Percentiles rank a stretch among this genome's conserved stretches.
These are phyloP conservation scores for Aspergillus vadensis DNA, from an alignment of 2,329 filamentous ascomycete species.

Conservation along the genomic window DNA sequence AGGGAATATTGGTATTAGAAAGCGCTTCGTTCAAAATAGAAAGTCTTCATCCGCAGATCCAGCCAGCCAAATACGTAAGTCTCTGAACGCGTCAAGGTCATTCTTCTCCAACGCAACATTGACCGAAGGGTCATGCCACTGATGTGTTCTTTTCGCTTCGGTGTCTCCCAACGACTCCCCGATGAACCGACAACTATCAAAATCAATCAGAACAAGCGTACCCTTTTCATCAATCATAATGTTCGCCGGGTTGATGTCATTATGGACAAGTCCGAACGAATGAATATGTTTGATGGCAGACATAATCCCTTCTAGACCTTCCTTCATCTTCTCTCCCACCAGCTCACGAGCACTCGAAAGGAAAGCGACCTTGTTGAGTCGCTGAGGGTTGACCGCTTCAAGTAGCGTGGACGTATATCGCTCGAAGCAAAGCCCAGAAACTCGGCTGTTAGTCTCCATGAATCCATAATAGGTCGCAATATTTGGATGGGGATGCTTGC, in stretches of 20 bases:
- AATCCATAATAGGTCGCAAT: slow-evolving; percentile 29
- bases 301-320: slow-evolving; percentile 22
- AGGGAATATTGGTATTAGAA: too few species aligned
- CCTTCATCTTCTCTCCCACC: slow-evolving; percentile 19
- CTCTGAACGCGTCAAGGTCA: slow-evolving; percentile 24
- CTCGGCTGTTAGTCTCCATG: slow-evolving; percentile 15
- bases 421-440: slow-evolving; percentile 31
- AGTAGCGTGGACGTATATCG: slow-evolving; percentile 26
- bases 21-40: neutral
- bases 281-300: slow-evolving; percentile 34
- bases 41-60: slow-evolving; percentile 15
- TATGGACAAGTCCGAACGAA: slow-evolving; percentile 31
- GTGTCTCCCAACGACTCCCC: slow-evolving; percentile 21
- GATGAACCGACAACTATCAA: slow-evolving; percentile 31
- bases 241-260: slow-evolving; percentile 34
- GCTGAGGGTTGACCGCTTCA: slow-evolving; percentile 25
- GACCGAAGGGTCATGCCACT: slow-evolving; percentile 23
- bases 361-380: slow-evolving; percentile 23
- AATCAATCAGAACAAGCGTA: slow-evolving; percentile 32
- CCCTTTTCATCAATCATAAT: slow-evolving; percentile 32
- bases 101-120: slow-evolving; percentile 21
- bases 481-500: slow-evolving; percentile 30
- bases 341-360: slow-evolving; percentile 20
- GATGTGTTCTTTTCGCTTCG: slow-evolving; percentile 21
- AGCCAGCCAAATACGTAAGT: slow-evolving; percentile 19